Percentiles rank a stretch among this genome's conserved stretches.
Conservation (phyloP, 1,284 basidiomycete genomes). For the Ustilago nuda region DNA sequence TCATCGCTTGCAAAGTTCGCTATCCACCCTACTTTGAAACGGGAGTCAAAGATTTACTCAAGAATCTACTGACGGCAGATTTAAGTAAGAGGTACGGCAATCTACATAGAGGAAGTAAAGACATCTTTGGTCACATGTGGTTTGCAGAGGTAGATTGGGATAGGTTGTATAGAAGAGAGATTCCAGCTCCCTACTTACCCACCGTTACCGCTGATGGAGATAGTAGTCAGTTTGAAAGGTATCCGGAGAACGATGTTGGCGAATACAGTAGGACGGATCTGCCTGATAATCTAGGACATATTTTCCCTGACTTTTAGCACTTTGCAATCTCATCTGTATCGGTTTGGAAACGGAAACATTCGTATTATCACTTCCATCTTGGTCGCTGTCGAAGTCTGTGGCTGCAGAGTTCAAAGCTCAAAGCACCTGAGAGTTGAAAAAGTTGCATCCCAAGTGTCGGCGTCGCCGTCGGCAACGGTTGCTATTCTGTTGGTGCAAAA, state of each 20-base stretch:
- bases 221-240: constrained; percentile 66
- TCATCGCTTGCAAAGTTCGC: constrained; percentile 84
- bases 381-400: no score
- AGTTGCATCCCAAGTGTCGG: no score
- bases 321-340: background rate
- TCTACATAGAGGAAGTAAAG: constrained; percentile 87
- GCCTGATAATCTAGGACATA: constrained; percentile 58
- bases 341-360: background rate
- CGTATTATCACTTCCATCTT: no score
- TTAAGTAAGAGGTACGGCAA: constrained; percentile 93
- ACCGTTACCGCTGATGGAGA: constrained; percentile 70
- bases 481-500: no score
- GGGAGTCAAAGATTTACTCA: constrained; percentile 85
- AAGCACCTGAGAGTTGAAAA: no score
- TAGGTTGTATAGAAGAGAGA: constrained; percentile 83
- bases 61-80: constrained; percentile 89
- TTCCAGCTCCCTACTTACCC: constrained; percentile 95
- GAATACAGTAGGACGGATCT: constrained; percentile 61
- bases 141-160: constrained; percentile 97
- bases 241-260: constrained; percentile 64
- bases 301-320: constrained; percentile 66
- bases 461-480: no score
- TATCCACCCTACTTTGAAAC: constrained; percentile 88
- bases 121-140: constrained; percentile 97
- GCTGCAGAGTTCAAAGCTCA: no score